A percentile compares a stretch with the other conserved stretches of the same genome.
Evolutionary conservation across 2,329 filamentous ascomycete genomes (phyloP).

Genomic region (Botryotinia globosa): DNA sequence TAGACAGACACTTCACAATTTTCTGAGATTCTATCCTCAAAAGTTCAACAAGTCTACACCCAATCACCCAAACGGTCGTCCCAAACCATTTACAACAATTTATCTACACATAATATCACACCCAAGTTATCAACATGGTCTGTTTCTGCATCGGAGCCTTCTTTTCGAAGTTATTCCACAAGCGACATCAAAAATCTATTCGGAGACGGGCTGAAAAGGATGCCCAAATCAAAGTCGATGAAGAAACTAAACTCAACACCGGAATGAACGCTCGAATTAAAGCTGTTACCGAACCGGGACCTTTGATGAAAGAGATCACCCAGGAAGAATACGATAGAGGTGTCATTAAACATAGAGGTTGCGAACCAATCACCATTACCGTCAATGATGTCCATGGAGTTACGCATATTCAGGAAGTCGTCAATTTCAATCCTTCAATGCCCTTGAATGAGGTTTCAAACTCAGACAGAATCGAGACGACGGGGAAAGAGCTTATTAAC

Average conservation of each 20-base stretch:
- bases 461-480: not conserved
- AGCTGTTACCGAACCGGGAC: not conserved
- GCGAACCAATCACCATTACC: not conserved
- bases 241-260: not conserved
- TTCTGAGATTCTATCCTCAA: no score
- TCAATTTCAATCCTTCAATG: not conserved
- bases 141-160: not conserved
- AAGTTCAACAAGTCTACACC: not conserved
- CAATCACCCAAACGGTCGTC: not conserved
- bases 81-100: not conserved
- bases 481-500: not conserved
- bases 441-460: not conserved
- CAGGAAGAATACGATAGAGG: not conserved
- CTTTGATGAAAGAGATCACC: not conserved
- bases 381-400: not conserved
- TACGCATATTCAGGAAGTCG: not conserved
- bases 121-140: not conserved
- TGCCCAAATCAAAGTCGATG: not conserved
- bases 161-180: not conserved
- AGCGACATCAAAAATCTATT: not conserved
- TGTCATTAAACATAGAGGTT: not conserved
- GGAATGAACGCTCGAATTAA: not conserved
- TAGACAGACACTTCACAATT: not conserved
- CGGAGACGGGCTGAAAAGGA: not conserved
- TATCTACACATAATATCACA: not conserved